Conservation (phyloP, 1,139 yeast genomes). For the Yamadazyma membranifaciens region DNA sequence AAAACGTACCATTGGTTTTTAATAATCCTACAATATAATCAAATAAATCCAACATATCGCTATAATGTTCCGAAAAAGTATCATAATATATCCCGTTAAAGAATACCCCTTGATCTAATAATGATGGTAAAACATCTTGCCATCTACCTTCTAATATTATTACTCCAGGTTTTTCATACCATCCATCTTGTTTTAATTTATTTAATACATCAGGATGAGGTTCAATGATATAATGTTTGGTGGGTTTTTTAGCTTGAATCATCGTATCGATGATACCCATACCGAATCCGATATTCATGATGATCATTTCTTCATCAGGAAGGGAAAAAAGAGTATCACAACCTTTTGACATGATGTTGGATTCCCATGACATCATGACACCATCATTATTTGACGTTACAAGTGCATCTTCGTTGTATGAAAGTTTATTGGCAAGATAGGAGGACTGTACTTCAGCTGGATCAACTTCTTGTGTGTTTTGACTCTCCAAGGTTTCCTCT, state of each 20-base stretch:
- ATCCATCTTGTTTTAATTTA: slow-evolving; percentile 71
- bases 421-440: slow-evolving; percentile 64
- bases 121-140: slow-evolving; percentile 75
- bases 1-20: slow-evolving; percentile 77
- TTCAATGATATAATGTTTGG: slow-evolving; percentile 82
- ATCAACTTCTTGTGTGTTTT: slow-evolving; percentile 12
- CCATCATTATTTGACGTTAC: slow-evolving; percentile 81
- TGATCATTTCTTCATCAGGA: slow-evolving; percentile 39
- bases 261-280: slow-evolving; percentile 91
- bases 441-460: slow-evolving; percentile 66
- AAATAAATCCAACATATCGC: slow-evolving; percentile 82
- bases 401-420: slow-evolving; percentile 69
- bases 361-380: slow-evolving; percentile 98
- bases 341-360: slow-evolving; percentile 75
- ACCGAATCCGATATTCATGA: slow-evolving; percentile 90
- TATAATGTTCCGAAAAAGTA: slow-evolving; percentile 84
- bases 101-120: slow-evolving; percentile 65
- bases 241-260: slow-evolving; percentile 60
- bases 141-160: slow-evolving; percentile 81
- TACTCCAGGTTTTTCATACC: slow-evolving; percentile 77
- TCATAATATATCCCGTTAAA: slow-evolving; percentile 93
- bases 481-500: slow-evolving; percentile 8
- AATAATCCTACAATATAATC: slow-evolving; percentile 80
- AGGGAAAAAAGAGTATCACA: slow-evolving; percentile 62
- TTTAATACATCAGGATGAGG: slow-evolving; percentile 90